Evolutionary conservation across 306 rosid species (phyloP).

Genomic region (Quercus wislizeni): DNA sequence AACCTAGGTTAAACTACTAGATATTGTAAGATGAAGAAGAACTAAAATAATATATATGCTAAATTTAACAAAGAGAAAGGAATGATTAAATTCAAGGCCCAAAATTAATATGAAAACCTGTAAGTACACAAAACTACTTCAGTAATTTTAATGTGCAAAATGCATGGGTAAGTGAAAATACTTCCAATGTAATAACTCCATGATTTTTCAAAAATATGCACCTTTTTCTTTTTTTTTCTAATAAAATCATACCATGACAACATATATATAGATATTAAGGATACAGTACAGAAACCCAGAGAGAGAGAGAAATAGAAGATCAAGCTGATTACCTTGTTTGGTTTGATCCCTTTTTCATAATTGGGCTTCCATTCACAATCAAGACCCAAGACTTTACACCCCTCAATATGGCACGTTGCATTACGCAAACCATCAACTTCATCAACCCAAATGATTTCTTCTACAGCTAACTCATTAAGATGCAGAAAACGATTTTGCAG

Average conservation of each 20-base stretch:
- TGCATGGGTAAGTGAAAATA: background rate
- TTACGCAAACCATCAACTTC: conserved; percentile 52
- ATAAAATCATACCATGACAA: background rate
- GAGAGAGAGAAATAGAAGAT: conserved; percentile 17
- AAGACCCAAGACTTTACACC: conserved; percentile 75
- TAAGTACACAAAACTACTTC: background rate
- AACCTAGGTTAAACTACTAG: background rate
- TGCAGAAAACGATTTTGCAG: conserved; percentile 53
- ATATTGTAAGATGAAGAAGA: background rate
- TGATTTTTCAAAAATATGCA: background rate
- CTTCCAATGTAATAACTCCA: background rate
- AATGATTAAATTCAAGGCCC: background rate
- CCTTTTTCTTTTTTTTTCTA: background rate
- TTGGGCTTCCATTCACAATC: conserved; percentile 99
- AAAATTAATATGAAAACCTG: background rate
- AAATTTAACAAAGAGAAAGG: background rate
- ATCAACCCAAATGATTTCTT: conserved; percentile 78
- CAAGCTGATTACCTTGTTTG: conserved; percentile 66
- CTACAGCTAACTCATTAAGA: conserved; percentile 59
- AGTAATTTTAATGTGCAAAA: background rate
- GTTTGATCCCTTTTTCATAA: conserved; percentile 65
- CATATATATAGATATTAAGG: background rate
- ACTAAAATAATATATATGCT: background rate
- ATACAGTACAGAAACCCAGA: background rate
- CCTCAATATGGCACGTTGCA: conserved; percentile 70